These are phyloP conservation scores for Fusarium sp. DNA, from an alignment of 2,329 filamentous ascomycete genomes.

Conservation along the genomic window DNA sequence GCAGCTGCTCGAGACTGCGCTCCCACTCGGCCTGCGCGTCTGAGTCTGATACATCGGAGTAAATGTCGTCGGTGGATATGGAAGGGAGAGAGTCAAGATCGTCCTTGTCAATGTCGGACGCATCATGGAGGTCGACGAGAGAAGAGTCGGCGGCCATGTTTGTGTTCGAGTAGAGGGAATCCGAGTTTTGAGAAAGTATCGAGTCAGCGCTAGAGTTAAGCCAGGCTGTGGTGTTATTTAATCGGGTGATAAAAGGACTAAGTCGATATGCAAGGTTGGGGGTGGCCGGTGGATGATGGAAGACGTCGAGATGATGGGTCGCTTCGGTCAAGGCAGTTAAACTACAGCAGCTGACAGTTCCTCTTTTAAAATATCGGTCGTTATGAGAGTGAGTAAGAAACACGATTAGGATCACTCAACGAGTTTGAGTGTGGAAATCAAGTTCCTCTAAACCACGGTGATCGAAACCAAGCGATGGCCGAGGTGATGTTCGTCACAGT, in stretches of 20 bases:
- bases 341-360: slow-evolving; percentile 1
- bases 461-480: slow-evolving; percentile 5
- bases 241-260: background rate
- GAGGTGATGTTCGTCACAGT: slow-evolving; percentile 21
- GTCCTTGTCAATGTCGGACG: slow-evolving; percentile 60
- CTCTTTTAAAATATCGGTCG: background rate
- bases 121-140: slow-evolving; percentile 62
- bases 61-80: slow-evolving; percentile 66
- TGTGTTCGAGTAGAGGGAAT: background rate
- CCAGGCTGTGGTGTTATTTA: background rate
- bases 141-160: slow-evolving; percentile 59
- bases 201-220: background rate
- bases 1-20: slow-evolving; percentile 90
- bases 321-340: slow-evolving; percentile 5
- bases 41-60: slow-evolving; percentile 69
- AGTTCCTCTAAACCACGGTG: background rate
- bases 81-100: slow-evolving; percentile 74
- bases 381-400: background rate
- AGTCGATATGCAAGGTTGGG: slow-evolving; percentile 1
- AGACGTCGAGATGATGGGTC: slow-evolving; percentile 32
- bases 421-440: background rate
- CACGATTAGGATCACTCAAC: background rate
- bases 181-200: background rate
- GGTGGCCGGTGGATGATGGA: slow-evolving; percentile 12
- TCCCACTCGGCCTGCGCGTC: slow-evolving; percentile 97